Evolutionary conservation across 1,139 yeast genomes (phyloP), one percentile per base, ranked within the genome.

Genomic region (Debaryomyces nepalensis): DNA sequence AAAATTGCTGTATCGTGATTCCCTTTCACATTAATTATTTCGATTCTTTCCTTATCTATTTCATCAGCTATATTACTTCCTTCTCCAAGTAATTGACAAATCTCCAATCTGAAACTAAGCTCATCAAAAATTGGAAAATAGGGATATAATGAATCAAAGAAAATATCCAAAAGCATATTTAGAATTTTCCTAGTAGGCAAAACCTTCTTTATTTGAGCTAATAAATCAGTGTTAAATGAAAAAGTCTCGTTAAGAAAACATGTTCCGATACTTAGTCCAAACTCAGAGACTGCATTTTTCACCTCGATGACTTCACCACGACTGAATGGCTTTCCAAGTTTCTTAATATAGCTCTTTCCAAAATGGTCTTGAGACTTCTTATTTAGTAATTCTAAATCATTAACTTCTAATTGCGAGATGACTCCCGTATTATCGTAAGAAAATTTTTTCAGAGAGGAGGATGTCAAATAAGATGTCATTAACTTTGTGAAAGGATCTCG

Each of bases 71-170:
- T 37, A 5, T 39, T 44, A 4, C 52, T n/a, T n/a, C n/a, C n/a
- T n/a, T n/a, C 42, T 2, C 67, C 66, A 8, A 63, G 39, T 10
- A 64, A 51, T 18, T 50, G 53, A 3, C 43, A 40, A 26, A 68
- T 42, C 5, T 62, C 55, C 8, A 30, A 19, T 14, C 45, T 38
- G 41, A 66, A 62, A 1, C 50, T 46, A 2, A 37, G 35, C 49
- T 77, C 77, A 41, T 77, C 81, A 11, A 79, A 46, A 35, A 72
- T 66, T 1, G 85, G 84, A 48, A 70, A 59, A 39, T 67, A 65
- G 0, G 77, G 75, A 41, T 72, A 73, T 9, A 77, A 61, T 16
- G 62, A 57, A 3, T 52, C 55, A 53, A 79, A 79, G 52, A 68
- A 80, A 21, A 35, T 18, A 14, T 35, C 18, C 3, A 36, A 9